These are phyloP conservation scores for Beta corolliflora DNA, from an alignment of 179 eudicot species.

Conservation along the genomic window DNA sequence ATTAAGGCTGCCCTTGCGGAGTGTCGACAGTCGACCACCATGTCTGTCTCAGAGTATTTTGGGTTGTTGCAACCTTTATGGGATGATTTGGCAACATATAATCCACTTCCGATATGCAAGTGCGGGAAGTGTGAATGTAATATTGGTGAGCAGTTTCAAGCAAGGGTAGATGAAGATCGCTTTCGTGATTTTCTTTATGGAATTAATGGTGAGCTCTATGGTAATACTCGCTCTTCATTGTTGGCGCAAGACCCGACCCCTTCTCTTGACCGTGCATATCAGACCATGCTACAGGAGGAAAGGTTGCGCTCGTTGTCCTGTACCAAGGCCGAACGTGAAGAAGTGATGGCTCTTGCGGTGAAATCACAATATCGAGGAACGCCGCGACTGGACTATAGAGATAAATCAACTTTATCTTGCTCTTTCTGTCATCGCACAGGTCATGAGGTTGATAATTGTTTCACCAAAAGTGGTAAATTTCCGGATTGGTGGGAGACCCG, in stretches of 20 bases:
- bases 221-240: neutral
- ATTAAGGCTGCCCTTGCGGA: neutral
- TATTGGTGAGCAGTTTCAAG: neutral
- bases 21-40: neutral
- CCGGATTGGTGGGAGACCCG: neutral
- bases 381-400: neutral
- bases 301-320: neutral
- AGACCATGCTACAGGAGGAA: neutral
- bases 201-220: neutral
- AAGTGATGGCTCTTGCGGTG: neutral
- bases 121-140: neutral
- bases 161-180: neutral
- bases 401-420: neutral
- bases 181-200: neutral
- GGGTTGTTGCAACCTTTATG: neutral
- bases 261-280: constrained; percentile 5
- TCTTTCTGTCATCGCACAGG: neutral
- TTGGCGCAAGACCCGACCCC: neutral
- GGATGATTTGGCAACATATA: neutral
- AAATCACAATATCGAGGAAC: neutral
- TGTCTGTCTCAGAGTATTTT: too few species aligned
- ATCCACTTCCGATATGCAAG: neutral
- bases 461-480: neutral
- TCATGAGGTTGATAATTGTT: neutral
- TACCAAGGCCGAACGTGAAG: neutral